Conservation (phyloP, 78 protist genomes). For the Cyanophora paradoxa region DNA sequence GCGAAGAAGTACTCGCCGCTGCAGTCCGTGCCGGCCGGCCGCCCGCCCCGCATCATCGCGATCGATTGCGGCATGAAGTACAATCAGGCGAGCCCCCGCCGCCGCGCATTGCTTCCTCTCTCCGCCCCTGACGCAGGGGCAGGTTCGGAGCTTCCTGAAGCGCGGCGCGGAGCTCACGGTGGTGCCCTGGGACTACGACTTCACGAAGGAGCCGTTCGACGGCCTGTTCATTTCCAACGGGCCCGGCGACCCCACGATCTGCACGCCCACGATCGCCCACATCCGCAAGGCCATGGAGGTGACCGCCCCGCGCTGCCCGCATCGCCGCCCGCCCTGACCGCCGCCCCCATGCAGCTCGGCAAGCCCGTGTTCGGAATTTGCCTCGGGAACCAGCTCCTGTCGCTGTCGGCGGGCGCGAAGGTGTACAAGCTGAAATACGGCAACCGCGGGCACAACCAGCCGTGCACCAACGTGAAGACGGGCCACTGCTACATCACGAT, state of each 20-base stretch:
- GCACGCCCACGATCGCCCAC: background rate
- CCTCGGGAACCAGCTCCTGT: conserved; percentile 76
- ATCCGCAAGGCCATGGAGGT: background rate
- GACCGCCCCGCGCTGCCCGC: background rate
- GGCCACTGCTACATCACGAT: conserved; percentile 78
- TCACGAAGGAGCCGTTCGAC: conserved; percentile 55
- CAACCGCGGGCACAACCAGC: conserved; percentile 94
- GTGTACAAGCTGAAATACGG: conserved; percentile 89
- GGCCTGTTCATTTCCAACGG: conserved; percentile 84
- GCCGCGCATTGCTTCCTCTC: too few relatives aligned
- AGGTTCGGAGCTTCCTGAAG: conserved; percentile 71
- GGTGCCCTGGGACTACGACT: conserved; percentile 91
- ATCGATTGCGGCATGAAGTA: conserved; percentile 90
- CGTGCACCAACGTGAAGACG: conserved; percentile 70
- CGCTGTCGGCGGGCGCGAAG: conserved; percentile 54
- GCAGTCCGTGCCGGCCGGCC: background rate
- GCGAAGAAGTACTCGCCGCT: background rate
- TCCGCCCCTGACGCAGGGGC: too few relatives aligned
- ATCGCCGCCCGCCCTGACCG: background rate
- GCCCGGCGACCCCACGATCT: conserved; percentile 87
- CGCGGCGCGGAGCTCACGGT: conserved; percentile 79
- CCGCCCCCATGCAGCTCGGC: background rate
- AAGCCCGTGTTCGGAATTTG: conserved; percentile 85
- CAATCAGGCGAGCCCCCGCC: too few relatives aligned
- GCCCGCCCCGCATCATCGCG: conserved; percentile 51